Percentiles rank a stretch among this genome's conserved stretches.
Evolutionary conservation across 75 land plant species (phyloP).

Genomic region (Adiantum capillusveneris): DNA sequence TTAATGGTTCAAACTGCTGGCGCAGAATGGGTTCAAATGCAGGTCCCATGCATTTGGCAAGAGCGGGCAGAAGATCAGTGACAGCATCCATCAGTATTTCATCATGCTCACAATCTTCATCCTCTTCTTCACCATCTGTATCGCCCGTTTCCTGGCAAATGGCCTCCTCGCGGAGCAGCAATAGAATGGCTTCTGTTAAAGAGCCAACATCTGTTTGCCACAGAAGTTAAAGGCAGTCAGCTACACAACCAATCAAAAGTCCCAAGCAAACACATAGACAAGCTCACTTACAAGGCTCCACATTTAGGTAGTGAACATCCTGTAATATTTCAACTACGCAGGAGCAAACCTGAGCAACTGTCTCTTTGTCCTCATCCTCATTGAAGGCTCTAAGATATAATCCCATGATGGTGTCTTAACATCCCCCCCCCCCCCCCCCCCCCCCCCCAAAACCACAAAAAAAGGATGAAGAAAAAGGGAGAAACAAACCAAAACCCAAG

Average conservation of each 20-base stretch:
- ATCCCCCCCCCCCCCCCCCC: no score
- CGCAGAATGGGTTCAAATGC: slow-evolving; percentile 68
- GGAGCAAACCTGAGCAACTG: slow-evolving; percentile 87
- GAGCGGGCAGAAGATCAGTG: slow-evolving; percentile 92
- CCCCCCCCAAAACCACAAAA: no score
- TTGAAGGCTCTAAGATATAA: slow-evolving; percentile 80
- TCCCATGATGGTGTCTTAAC: slow-evolving; percentile 74
- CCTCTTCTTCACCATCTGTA: slow-evolving; percentile 77
- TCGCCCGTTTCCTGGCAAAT: slow-evolving; percentile 73
- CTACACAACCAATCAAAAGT: neutral
- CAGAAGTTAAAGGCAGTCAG: neutral
- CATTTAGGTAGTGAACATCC: slow-evolving; percentile 39
- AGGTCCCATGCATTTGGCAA: slow-evolving; percentile 88
- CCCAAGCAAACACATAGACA: neutral
- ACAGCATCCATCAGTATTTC: slow-evolving; percentile 98
- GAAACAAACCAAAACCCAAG: no score
- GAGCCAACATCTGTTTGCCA: slow-evolving; percentile 44
- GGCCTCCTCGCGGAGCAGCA: slow-evolving; percentile 67
- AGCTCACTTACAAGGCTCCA: slow-evolving; percentile 62
- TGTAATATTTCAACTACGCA: slow-evolving; percentile 56
- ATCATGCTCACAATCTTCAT: slow-evolving; percentile 80
- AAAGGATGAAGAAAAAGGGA: no score
- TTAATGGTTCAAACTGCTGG: slow-evolving; percentile 70
- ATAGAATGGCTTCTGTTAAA: slow-evolving; percentile 61
- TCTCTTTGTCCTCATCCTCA: slow-evolving; percentile 97